Evolutionary conservation across 2,329 filamentous ascomycete species (phyloP).

Genomic region (Diaporthe capsici): DNA sequence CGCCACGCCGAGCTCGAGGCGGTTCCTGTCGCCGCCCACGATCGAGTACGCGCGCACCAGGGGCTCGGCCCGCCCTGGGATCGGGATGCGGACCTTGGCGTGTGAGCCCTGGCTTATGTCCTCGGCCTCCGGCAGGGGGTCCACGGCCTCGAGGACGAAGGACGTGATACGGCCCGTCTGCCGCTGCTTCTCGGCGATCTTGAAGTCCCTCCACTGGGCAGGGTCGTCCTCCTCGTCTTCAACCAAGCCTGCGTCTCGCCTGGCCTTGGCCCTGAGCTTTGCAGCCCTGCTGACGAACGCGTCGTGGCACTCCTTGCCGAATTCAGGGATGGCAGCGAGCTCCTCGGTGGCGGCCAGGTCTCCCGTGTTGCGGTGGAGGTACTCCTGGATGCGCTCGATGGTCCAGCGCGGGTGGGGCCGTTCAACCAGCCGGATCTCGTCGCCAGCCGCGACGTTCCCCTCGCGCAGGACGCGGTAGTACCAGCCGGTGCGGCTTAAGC

Average conservation of each 20-base stretch:
- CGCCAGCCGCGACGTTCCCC: constrained; percentile 68
- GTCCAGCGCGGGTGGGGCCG: constrained; percentile 72
- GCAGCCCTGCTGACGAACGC: constrained; percentile 67
- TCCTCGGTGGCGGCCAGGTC: constrained; percentile 66
- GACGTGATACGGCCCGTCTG: constrained; percentile 67
- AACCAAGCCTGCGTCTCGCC: constrained; percentile 42
- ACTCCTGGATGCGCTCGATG: constrained; percentile 74
- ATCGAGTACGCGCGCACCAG: constrained; percentile 73
- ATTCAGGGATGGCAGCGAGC: constrained; percentile 64
- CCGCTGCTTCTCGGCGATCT: constrained; percentile 62
- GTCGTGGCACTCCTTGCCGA: constrained; percentile 63
- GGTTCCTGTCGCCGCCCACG: constrained; percentile 62
- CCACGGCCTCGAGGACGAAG: constrained; percentile 64
- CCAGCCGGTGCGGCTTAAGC: constrained; percentile 73
- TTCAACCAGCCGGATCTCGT: constrained; percentile 69
- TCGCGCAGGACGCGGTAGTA: constrained; percentile 73
- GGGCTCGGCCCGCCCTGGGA: constrained; percentile 57
- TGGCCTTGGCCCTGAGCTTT: constrained; percentile 53
- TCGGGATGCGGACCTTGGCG: constrained; percentile 65
- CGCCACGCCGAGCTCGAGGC: constrained; percentile 71
- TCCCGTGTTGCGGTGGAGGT: constrained; percentile 67
- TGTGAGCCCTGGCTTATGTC: constrained; percentile 63
- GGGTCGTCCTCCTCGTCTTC: constrained; percentile 45
- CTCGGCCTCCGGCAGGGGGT: constrained; percentile 52
- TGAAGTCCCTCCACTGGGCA: constrained; percentile 59